phyloP scores from a whole-genome alignment of 805 yeast species.

The Saccharomycopsis malanga region DNA sequence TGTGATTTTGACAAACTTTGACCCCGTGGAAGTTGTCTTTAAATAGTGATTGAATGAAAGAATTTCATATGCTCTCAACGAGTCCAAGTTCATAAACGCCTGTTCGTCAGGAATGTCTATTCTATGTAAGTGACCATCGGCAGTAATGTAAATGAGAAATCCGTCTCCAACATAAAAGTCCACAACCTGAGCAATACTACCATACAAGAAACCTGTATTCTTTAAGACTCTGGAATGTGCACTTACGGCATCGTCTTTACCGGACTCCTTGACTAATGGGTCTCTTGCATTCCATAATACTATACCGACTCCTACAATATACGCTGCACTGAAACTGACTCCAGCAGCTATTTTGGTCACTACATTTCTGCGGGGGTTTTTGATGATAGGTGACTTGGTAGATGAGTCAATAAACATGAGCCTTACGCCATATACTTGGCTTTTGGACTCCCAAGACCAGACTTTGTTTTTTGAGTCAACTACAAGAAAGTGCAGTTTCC shows the following conservation, averaged over 20 bases:
- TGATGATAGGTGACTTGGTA: conserved; percentile 3
- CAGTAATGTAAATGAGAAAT: conserved; percentile 43
- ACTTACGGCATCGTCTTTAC: conserved; percentile 25
- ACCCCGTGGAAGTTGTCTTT: conserved; percentile 1
- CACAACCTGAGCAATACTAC: conserved; percentile 32
- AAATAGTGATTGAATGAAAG: conserved; percentile 31
- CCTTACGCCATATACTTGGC: conserved; percentile 37
- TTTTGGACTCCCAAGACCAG: conserved; percentile 56
- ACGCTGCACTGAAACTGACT: conserved; percentile 54
- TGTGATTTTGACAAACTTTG: conserved; percentile 40
- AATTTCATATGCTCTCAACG: conserved; percentile 24
- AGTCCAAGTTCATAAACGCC: neutral
- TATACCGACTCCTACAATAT: conserved; percentile 44
- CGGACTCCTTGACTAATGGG: conserved; percentile 26
- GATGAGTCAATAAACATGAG: conserved; percentile 31
- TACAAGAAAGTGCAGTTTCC: conserved; percentile 59
- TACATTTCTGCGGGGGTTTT: conserved; percentile 25
- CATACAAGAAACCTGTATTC: conserved; percentile 31
- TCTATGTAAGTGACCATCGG: conserved; percentile 35
- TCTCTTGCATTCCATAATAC: conserved; percentile 47
- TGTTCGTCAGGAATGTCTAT: conserved; percentile 25
- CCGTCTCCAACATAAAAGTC: conserved; percentile 55
- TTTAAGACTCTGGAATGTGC: conserved; percentile 40
- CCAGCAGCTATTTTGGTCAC: conserved; percentile 53
- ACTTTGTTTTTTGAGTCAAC: conserved; percentile 42